Percentiles rank a stretch among this genome's conserved stretches.
These are phyloP conservation scores for Erythrophleum fordii DNA, from an alignment of 306 rosid species.

Conservation along the genomic window DNA sequence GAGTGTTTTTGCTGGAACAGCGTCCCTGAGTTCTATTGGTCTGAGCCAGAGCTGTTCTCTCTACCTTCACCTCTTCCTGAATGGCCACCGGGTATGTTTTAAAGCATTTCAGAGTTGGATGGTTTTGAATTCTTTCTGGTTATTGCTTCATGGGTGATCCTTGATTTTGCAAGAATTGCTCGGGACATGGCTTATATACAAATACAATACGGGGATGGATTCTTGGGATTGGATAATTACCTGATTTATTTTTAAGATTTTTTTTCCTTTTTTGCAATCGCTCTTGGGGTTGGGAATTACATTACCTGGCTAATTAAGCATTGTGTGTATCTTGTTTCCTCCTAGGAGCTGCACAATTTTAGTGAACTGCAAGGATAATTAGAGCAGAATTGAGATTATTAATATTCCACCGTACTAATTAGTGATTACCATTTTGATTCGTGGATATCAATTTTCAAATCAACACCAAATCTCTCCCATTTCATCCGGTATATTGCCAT, in stretches of 20 bases:
- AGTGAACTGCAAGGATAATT: background rate
- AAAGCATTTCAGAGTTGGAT: background rate
- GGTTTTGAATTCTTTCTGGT: conserved; percentile 6
- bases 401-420: background rate
- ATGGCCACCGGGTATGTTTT: conserved; percentile 71
- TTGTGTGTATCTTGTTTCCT: background rate
- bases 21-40: conserved; percentile 29
- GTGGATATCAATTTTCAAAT: background rate
- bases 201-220: background rate
- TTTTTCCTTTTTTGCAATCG: background rate
- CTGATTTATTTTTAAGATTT: background rate
- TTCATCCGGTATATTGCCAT: background rate
- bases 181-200: background rate
- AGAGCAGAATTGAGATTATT: background rate
- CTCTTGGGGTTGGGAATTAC: background rate
- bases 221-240: background rate
- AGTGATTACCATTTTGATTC: background rate
- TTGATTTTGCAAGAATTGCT: background rate
- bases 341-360: background rate
- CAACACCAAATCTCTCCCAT: background rate
- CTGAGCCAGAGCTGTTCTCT: conserved; percentile 56
- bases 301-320: background rate
- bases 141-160: background rate
- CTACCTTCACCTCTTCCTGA: conserved; percentile 69
- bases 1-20: conserved; percentile 64